phyloP scores from a whole-genome alignment of 148 eudicot species.

The Rhododendron vialii region DNA sequence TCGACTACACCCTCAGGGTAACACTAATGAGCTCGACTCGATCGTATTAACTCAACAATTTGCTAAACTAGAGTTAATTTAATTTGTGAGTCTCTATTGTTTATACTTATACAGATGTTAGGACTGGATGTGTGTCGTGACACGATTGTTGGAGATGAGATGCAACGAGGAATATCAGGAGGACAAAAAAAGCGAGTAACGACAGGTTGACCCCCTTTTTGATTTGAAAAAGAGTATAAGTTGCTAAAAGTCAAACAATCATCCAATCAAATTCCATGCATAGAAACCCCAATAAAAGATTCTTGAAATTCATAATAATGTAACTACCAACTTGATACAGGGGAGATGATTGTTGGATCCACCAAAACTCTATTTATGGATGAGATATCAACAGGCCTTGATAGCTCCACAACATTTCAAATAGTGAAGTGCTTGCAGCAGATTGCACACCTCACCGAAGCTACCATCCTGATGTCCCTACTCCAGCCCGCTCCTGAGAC shows the following conservation, averaged over 20 bases:
- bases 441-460: conserved; percentile 68
- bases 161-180: conserved; percentile 89
- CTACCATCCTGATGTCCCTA: conserved; percentile 70
- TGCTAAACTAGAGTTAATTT: neutral
- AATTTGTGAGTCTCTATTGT: neutral
- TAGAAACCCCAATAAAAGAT: too few species aligned
- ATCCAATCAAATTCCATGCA: too few species aligned
- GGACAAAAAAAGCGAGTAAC: conserved; percentile 94
- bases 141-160: conserved; percentile 91
- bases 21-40: neutral
- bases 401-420: conserved; percentile 83
- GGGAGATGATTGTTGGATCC: conserved; percentile 85
- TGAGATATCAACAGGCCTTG: conserved; percentile 94
- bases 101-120: conserved; percentile 48
- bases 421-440: conserved; percentile 84
- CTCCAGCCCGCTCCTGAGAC: conserved; percentile 93
- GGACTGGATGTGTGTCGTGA: conserved; percentile 92
- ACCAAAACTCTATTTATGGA: conserved; percentile 85
- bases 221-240: too few species aligned
- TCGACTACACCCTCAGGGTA: conserved; percentile 91
- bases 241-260: too few species aligned
- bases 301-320: too few species aligned
- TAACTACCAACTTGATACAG: conserved; percentile 13
- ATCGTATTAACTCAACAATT: neutral
- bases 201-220: conserved; percentile 43